Evolutionary conservation across 192 early-diverging fungal species (phyloP).

Genomic region (Coemansia sp.): DNA sequence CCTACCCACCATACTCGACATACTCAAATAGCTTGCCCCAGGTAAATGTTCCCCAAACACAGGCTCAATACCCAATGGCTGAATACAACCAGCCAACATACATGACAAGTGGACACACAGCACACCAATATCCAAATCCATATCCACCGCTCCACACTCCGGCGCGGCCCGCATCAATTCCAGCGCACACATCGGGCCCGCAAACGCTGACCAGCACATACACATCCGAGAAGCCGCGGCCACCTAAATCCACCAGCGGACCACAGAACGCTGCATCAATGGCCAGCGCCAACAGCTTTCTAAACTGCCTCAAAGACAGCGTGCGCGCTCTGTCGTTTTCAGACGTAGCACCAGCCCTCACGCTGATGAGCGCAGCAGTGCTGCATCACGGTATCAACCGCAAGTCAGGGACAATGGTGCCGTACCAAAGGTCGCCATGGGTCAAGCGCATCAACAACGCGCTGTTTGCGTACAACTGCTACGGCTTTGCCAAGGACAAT

Average conservation of each 20-base stretch:
- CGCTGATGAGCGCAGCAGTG: constrained; percentile 6
- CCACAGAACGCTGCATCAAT: neutral
- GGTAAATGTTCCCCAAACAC: neutral
- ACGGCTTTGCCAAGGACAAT: constrained; percentile 15
- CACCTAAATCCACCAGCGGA: neutral
- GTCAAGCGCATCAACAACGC: constrained; percentile 25
- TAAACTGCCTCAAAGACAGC: constrained; percentile 15
- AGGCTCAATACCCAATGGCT: neutral
- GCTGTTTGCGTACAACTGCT: constrained; percentile 22
- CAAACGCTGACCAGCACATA: constrained; percentile 1
- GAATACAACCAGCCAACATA: neutral
- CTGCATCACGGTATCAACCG: constrained; percentile 21
- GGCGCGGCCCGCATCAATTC: too few species aligned
- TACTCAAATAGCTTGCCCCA: neutral
- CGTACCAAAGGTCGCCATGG: constrained; percentile 28
- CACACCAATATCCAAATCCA: neutral
- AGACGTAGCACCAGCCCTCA: constrained; percentile 1
- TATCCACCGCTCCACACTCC: neutral
- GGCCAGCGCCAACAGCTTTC: constrained; percentile 4
- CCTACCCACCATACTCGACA: neutral
- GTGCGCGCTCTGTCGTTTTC: neutral
- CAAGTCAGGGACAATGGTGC: constrained; percentile 10
- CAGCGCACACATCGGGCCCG: neutral
- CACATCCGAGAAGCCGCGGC: constrained; percentile 5
- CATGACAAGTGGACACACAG: neutral